Base-by-base conservation (phyloP, 2,329 filamentous ascomycete genomes). In the Ophiostoma ips region DNA sequence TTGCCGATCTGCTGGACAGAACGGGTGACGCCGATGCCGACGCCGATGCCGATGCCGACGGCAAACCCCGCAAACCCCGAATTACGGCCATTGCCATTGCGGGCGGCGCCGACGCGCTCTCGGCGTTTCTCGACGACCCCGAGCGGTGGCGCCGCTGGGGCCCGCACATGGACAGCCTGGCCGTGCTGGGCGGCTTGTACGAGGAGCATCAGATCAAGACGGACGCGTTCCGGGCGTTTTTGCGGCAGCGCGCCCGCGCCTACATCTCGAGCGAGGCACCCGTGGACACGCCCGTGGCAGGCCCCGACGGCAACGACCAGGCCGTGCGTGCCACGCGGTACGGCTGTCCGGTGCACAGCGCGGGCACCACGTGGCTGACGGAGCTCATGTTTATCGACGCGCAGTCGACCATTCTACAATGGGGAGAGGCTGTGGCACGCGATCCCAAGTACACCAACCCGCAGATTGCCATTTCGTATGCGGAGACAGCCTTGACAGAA, bases 1-100 rank as follows among this genome's bases (percentile, higher is more conserved):
- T 95, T 55, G 69, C 81, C 24, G 61, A 75, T 5, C 70, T 89
- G 1, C 58, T 92, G 5, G 65, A 65, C 0, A 63, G 66, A 9
- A 54, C 79, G 28, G 46, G n/a, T n/a, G n/a, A n/a, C n/a, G n/a
- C n/a, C n/a, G n/a, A n/a, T n/a, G n/a, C n/a, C n/a, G n/a, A n/a
- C n/a, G n/a, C n/a, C n/a, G n/a, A n/a, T n/a, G n/a, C n/a, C n/a
- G n/a, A n/a, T n/a, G n/a, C 7, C 15, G 13, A 24, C 12, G 31
- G 11, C 1, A 24, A 28, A 10, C 1, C 11, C 9, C 15, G 11
- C 1, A 21, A 16, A 15, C 60, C 94, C 18, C 80, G 88, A 59
- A 61, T 95, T 31, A 70, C 95, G 41, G 84, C 76, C 1, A 70
- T 95, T 45, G 85, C 76, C 1, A 67, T 92, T 15, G 79, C 83